Base-by-base conservation (phyloP, 1,284 basidiomycete species). In the Thecaphora thlaspeos region DNA sequence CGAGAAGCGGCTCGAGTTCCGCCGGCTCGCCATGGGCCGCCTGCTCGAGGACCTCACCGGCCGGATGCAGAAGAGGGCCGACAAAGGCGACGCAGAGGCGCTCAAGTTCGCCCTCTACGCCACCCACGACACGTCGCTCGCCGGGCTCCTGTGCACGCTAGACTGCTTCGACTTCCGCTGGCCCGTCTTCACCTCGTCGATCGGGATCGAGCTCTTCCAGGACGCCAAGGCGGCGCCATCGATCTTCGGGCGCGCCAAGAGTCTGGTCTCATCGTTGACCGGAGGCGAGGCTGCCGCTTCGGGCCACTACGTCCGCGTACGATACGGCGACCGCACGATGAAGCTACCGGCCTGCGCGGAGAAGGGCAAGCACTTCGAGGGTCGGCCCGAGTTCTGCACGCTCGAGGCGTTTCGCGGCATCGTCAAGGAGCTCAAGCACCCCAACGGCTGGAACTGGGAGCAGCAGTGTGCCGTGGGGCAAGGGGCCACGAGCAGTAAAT, bases 131-230 rank as follows among this genome's bases (percentile, higher is more conserved):
- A 88, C 88, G 1, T 84, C 85, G 0, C 77, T 91, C 15, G 88
- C 88, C 1, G 88, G 83, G 0, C 66, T 90, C 40, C 82, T 84
- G 40, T 81, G 81, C 21, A 87, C 88, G 2, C 80, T 91, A 2
- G 88, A 89, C 61, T 85, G 86, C 2, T 90, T 86, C 75, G 87
- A 90, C 66, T 83, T 88, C 4, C 83, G 83, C 84, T 88, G 75
- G 76, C 76, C 75, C 2, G 57, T 45, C 0, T 77, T 77, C 43
- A 67, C 66, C 14, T 57, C 73, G 2, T 55, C 59, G 7, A 42
- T 77, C 28, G 61, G 66, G 12, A 36, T 75, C 22, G 75, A 77
- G 41, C 61, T 77, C 14, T 75, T 73, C 59, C 39, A 45, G 21
- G 65, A 68, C 43, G 22, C 26, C 3, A 47, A 47, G n/a, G 11